Base-by-base conservation (phyloP, 371 early-diverging fungal genomes). In the Apophysomyces ossiformis region DNA sequence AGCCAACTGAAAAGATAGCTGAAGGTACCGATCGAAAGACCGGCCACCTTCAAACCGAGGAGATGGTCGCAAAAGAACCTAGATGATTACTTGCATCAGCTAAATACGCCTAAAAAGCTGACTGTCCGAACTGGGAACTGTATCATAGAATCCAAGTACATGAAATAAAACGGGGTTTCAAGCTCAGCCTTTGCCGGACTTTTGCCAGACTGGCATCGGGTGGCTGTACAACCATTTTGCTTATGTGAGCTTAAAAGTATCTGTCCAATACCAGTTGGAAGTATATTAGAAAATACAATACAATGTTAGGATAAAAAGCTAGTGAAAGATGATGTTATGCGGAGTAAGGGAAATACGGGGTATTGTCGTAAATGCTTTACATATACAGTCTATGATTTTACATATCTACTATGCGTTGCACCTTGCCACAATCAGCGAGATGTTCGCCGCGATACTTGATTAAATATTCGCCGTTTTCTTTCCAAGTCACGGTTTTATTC, bases 391-490 rank as follows among this genome's bases (percentile, higher is more conserved):
- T 50, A 50, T 50, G 21, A 9, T 7, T 50, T 64, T 66, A 70
- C 57, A 68, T 41, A 21, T 72, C 69, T 15, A 68, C 69, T 26
- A 72, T 65, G 35, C 71, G 70, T 63, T 76, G 73, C 16, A 71
- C 70, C 56, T 70, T 74, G 50, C 69, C 67, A 47, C 86, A 86
- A 37, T 81, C 84, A 16, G 74, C 72, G 26, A 86, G 66, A 68
- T 86, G 86, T 45, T 83, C 80, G 41, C 86, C 86, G 11, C 86
- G 72, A 68, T 83, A 82, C 56, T 86, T 86, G 59, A 84, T 86
- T 57, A 81, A 54, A 65, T 77, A 86, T 16, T 81, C 83, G 12
- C 82, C 84, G 66, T 73, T 77, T 21, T 78, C 84, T 61, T 76
- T 76, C 67, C 84, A 78, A 4, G 84, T 86, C 36, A 86, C 83